A percentile compares a stretch with the other conserved stretches of the same genome.
phyloP scores from a whole-genome alignment of 768 basidiomycete genomes.

The Royoungia palumana region DNA sequence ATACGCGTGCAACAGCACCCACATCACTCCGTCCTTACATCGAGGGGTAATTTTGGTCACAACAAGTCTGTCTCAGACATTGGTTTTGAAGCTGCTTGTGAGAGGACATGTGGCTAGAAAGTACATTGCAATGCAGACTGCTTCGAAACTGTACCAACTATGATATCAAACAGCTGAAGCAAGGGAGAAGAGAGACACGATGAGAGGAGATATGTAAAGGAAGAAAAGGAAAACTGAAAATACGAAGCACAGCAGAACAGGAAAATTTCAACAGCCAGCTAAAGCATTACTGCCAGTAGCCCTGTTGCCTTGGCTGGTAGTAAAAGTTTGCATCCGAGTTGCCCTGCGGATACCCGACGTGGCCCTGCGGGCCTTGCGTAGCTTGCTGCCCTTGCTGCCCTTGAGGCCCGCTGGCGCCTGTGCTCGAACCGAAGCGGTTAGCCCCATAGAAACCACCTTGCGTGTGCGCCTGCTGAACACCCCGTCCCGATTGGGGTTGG shows the following conservation, averaged over 20 bases:
- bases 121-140: slow-evolving; percentile 30
- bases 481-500: slow-evolving; percentile 40
- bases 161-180: slow-evolving; percentile 31
- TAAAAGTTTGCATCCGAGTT: slow-evolving; percentile 67
- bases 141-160: slow-evolving; percentile 24
- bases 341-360: slow-evolving; percentile 50
- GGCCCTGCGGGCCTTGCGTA: slow-evolving; percentile 34
- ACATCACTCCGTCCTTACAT: too few species aligned
- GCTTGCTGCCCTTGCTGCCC: slow-evolving; percentile 45
- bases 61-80: too few species aligned
- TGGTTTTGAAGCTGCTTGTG: slow-evolving; percentile 12
- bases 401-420: slow-evolving; percentile 44
- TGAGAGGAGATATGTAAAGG: slow-evolving; percentile 4
- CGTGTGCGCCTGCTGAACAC: slow-evolving; percentile 41
- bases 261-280: slow-evolving; percentile 8
- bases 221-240: not conserved
- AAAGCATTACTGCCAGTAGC: slow-evolving; percentile 43
- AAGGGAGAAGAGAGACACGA: slow-evolving; percentile 11
- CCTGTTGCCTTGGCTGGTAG: slow-evolving; percentile 67
- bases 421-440: slow-evolving; percentile 41
- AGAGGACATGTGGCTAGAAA: slow-evolving; percentile 24
- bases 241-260: slow-evolving; percentile 1
- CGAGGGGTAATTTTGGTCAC: too few species aligned
- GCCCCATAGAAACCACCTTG: slow-evolving; percentile 46
- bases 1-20: not conserved